phyloP scores from a whole-genome alignment of 176 grass and related monocot species.

The Oryza glaberrima region DNA sequence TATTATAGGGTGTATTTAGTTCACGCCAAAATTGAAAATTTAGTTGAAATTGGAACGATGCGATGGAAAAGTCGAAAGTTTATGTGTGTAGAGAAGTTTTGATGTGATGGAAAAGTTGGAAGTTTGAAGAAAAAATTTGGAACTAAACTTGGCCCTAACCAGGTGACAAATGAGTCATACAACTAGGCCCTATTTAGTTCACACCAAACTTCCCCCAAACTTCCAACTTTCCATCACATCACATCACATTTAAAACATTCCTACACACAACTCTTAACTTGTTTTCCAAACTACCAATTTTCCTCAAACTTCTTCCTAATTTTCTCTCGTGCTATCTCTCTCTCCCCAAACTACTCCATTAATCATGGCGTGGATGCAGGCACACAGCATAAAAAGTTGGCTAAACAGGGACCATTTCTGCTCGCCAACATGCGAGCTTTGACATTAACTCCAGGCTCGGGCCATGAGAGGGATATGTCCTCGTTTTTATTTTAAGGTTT shows the following conservation, averaged over 20 bases:
- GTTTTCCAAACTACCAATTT: no score
- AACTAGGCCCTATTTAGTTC: background rate
- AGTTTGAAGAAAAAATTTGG: no score
- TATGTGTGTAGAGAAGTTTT: no score
- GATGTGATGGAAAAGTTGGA: no score
- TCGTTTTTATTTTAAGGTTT: conserved; percentile 7
- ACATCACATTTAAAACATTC: no score
- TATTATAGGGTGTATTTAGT: background rate
- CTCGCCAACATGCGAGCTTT: background rate
- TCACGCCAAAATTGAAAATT: no score
- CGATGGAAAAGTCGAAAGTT: no score
- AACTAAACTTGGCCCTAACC: background rate
- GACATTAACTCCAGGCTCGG: background rate
- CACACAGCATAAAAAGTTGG: background rate
- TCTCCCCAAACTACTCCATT: background rate
- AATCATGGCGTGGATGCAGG: background rate
- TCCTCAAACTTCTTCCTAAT: accelerated
- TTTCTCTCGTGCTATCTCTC: background rate
- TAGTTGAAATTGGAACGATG: no score
- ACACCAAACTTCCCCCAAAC: no score
- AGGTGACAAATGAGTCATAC: background rate
- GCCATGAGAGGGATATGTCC: background rate
- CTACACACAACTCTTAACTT: no score
- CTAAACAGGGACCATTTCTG: background rate
- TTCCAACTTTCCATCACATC: no score